These are phyloP conservation scores for Prototheca cutis DNA, from an alignment of 163 green algal genomes.

Conservation along the genomic window DNA sequence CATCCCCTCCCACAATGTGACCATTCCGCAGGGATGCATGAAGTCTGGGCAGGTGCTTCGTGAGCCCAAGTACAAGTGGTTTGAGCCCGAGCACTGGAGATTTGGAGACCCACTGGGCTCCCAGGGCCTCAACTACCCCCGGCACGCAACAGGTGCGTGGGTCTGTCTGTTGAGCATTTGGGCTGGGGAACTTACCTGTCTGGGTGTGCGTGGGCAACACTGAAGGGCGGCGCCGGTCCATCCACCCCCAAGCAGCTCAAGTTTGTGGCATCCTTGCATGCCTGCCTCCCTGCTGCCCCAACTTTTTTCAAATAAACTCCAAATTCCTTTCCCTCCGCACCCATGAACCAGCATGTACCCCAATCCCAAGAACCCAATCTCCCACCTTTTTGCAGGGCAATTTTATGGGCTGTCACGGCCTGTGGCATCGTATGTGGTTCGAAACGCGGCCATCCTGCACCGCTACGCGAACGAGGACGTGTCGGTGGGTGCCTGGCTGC, in stretches of 20 bases:
- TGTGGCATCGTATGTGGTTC: slow-evolving; percentile 45
- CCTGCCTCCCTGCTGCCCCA: too few relatives aligned
- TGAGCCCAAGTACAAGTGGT: slow-evolving; percentile 41
- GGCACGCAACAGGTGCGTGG: slow-evolving; percentile 24
- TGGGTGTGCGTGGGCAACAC: too few relatives aligned
- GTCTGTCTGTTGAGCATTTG: too few relatives aligned
- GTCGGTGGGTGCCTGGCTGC: slow-evolving; percentile 54
- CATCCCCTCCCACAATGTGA: too few relatives aligned
- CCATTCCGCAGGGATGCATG: slow-evolving; percentile 53
- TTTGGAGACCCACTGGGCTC: slow-evolving; percentile 43
- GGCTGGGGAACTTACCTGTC: too few relatives aligned
- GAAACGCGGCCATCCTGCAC: slow-evolving; percentile 48
- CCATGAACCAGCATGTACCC: too few relatives aligned
- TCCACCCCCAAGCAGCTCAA: too few relatives aligned
- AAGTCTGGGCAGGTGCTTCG: slow-evolving; percentile 51
- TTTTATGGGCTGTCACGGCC: slow-evolving; percentile 41
- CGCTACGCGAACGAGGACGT: slow-evolving; percentile 61
- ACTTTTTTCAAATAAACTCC: too few relatives aligned
- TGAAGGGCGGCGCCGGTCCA: too few relatives aligned
- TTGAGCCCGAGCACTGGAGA: slow-evolving; percentile 49
- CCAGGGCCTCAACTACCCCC: slow-evolving; percentile 30
- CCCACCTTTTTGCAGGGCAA: slow-evolving; percentile 15
- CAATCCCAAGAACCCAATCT: too few relatives aligned
- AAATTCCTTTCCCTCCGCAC: too few relatives aligned
- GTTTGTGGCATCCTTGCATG: too few relatives aligned